Evolutionary conservation across 1,284 basidiomycete genomes (phyloP), one percentile per base, ranked within the genome.

Genomic region (Puccinia hordei): DNA sequence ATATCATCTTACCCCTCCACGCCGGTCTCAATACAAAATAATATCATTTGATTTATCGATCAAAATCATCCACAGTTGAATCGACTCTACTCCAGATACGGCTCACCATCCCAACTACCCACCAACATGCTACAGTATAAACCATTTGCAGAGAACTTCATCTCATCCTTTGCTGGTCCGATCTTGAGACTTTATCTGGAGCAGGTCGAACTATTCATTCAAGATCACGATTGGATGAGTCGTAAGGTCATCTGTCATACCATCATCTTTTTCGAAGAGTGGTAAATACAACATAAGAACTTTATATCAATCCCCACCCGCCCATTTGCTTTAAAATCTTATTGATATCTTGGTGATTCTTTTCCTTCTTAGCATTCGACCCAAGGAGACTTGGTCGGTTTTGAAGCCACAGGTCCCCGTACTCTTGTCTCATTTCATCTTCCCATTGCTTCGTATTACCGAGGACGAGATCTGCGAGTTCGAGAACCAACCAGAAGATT

Each of bases 381-480:
- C 93, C 13, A 93, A 93, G 84, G 89, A 91, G 22, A 95, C 92
- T 3, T 95, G 93, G 93, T 87, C 88, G 1, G 88, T 92, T 51
- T 88, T 95, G 84, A 94, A 93, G 85, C 92, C 93, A 27, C 93
- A 93, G 83, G 89, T 91, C 68, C 88, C 92, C 83, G 89, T 87
- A 5, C 88, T 95, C 6, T 89, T 94, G 22, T 90, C 91, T 17
- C 89, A 88, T 53, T 93, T 93, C 83, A 90, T 92, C 10, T 94
- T 93, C 87, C 92, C 93, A n/a, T 91, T 92, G 83, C 88, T 94
- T 27, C 91, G 90, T 49, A 93, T 94, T 87, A 92, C 90, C 27
- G 86, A 89, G 13, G 86, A 88, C 0, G 90, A 90, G 84, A 88
- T 90, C 83, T 88, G 90, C 71, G 87, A 91, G 19, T 95, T 93